phyloP scores from a whole-genome alignment of 1,139 yeast species.

The Hansenula lynferdii region DNA sequence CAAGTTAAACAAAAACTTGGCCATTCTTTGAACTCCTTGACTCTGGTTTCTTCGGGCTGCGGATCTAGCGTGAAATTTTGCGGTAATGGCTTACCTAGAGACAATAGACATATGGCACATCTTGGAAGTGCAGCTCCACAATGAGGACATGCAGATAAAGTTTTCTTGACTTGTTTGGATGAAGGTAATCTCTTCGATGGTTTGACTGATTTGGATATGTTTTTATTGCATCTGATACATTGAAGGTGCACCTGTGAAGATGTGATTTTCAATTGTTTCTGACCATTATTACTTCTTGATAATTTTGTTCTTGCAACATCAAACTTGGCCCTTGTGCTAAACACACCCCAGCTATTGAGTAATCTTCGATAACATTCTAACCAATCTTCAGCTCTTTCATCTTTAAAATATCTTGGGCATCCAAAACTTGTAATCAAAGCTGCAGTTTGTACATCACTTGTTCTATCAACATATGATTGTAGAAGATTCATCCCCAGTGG shows the following conservation, averaged over 20 bases:
- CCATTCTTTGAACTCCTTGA: slow-evolving; percentile 53
- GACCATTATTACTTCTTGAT: slow-evolving; percentile 49
- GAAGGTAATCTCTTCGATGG: slow-evolving; percentile 4
- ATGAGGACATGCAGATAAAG: slow-evolving; percentile 57
- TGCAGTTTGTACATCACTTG: slow-evolving; percentile 92
- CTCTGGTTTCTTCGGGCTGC: slow-evolving; percentile 12
- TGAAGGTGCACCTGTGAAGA: slow-evolving; percentile 79
- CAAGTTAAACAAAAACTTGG: slow-evolving; percentile 88
- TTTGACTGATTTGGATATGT: slow-evolving; percentile 37
- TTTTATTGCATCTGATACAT: slow-evolving; percentile 78
- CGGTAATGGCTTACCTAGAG: slow-evolving; percentile 73
- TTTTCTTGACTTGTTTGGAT: slow-evolving; percentile 7
- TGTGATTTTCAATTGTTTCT: slow-evolving; percentile 41
- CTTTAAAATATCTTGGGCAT: slow-evolving; percentile 76
- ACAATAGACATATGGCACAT: slow-evolving; percentile 82
- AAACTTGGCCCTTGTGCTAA: slow-evolving; percentile 72
- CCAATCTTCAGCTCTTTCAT: slow-evolving; percentile 73
- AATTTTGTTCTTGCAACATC: slow-evolving; percentile 74
- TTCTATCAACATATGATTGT: slow-evolving; percentile 84
- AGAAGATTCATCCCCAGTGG: slow-evolving; percentile 75
- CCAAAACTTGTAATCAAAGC: slow-evolving; percentile 77
- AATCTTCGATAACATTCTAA: slow-evolving; percentile 65
- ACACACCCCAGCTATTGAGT: slow-evolving; percentile 81
- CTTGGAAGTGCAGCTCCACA: slow-evolving; percentile 90
- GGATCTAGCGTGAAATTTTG: slow-evolving; percentile 18